Conservation (phyloP, 139 green algal genomes). For the Chlorella vulgaris region DNA sequence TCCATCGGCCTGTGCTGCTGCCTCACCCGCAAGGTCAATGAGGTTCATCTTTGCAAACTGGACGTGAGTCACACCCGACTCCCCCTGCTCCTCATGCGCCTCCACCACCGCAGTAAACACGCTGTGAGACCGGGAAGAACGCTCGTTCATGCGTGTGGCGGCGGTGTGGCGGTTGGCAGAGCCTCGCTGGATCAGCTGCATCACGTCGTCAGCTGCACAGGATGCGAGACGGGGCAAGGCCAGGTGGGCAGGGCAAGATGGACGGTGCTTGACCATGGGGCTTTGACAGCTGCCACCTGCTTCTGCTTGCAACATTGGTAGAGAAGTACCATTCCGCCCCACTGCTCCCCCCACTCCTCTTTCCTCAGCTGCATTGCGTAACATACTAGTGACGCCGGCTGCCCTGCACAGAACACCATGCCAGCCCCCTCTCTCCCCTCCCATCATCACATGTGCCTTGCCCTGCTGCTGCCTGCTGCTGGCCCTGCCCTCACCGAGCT, state of each 20-base stretch:
- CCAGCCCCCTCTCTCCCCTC: too few species aligned
- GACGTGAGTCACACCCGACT: conserved; percentile 52
- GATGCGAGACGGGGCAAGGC: neutral
- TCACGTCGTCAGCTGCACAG: conserved; percentile 63
- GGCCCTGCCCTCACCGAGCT: neutral
- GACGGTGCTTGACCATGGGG: neutral
- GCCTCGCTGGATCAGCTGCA: conserved; percentile 71
- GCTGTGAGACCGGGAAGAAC: conserved; percentile 86
- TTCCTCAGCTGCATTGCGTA: neutral
- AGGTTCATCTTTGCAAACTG: conserved; percentile 87
- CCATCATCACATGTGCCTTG: neutral
- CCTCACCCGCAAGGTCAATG: conserved; percentile 90
- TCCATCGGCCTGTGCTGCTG: neutral
- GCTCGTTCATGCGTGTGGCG: conserved; percentile 87
- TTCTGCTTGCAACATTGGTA: neutral
- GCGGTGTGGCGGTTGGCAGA: conserved; percentile 75
- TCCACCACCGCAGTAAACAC: conserved; percentile 82
- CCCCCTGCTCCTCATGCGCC: conserved; percentile 51
- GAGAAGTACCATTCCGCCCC: too few species aligned
- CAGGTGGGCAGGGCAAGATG: neutral
- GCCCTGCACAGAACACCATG: too few species aligned
- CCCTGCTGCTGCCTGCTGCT: neutral
- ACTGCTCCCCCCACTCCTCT: too few species aligned
- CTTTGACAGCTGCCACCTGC: neutral
- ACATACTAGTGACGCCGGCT: neutral